These are phyloP conservation scores for Zea mays DNA, from an alignment of 176 grass and related monocot species.

Conservation along the genomic window Zm-B73-REFERENCE-NAM-5.0 NC_050096.1:42996001-42996500, in stretches of 20 bases:
- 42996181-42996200: conserved; percentile 62
- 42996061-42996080: conserved; percentile 41
- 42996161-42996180: conserved; percentile 51
- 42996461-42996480: conserved; percentile 46
- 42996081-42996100: conserved; percentile 50
- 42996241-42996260: conserved; percentile 57
- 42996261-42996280: conserved; percentile 56
- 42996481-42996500: conserved; percentile 41
- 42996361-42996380: conserved; percentile 46
- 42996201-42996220: conserved; percentile 72
- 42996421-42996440: conserved; percentile 41
- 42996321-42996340: conserved; percentile 47
- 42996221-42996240: conserved; percentile 54
- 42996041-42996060: conserved; percentile 57
- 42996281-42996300: conserved; percentile 70
- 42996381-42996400: conserved; percentile 65
- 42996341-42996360: conserved; percentile 47
- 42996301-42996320: conserved; percentile 50
- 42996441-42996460: background rate
- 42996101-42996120: conserved; percentile 55
- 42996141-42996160: conserved; percentile 44
- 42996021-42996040: conserved; percentile 60
- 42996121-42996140: conserved; percentile 59
- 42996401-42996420: conserved; percentile 49
- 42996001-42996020: conserved; percentile 55